These are phyloP conservation scores for Saururus chinensis DNA, from an alignment of 164 flowering plant genomes.

Conservation along the genomic window DNA sequence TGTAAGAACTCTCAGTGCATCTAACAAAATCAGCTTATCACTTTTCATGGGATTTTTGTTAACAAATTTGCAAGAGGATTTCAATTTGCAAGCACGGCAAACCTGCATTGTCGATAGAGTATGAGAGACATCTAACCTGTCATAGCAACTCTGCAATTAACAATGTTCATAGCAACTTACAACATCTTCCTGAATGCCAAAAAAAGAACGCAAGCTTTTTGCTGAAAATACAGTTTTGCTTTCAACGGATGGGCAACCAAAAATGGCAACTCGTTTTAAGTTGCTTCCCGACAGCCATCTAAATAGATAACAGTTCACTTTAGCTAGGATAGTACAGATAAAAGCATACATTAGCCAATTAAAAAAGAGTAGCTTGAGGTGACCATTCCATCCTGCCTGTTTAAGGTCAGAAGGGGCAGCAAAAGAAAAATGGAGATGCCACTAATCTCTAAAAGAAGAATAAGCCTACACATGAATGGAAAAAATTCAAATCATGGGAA, in stretches of 20 bases:
- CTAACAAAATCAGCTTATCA: slow-evolving; percentile 30
- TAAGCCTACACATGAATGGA: no score
- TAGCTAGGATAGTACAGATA: neutral
- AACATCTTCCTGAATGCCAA: slow-evolving; percentile 49
- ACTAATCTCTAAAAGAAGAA: no score
- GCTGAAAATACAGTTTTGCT: slow-evolving; percentile 49
- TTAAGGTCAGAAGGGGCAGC: no score
- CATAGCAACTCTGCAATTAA: neutral
- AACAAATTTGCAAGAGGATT: slow-evolving; percentile 45
- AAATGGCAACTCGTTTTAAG: slow-evolving; percentile 56
- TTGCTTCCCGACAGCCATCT: slow-evolving; percentile 74
- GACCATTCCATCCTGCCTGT: no score
- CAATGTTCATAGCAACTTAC: slow-evolving; percentile 25
- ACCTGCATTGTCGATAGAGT: slow-evolving; percentile 32
- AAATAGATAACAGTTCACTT: slow-evolving; percentile 4
- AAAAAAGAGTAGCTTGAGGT: no score
- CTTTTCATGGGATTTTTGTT: slow-evolving; percentile 30
- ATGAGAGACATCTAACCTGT: neutral
- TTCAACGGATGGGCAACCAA: slow-evolving; percentile 67
- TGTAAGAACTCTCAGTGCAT: slow-evolving; percentile 42
- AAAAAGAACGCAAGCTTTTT: slow-evolving; percentile 54
- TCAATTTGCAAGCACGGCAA: slow-evolving; percentile 48
- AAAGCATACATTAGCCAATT: neutral
- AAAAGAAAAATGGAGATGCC: no score
- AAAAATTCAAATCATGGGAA: no score